Conservation (phyloP, 768 basidiomycete genomes). For the Lepiota venenata region DNA sequence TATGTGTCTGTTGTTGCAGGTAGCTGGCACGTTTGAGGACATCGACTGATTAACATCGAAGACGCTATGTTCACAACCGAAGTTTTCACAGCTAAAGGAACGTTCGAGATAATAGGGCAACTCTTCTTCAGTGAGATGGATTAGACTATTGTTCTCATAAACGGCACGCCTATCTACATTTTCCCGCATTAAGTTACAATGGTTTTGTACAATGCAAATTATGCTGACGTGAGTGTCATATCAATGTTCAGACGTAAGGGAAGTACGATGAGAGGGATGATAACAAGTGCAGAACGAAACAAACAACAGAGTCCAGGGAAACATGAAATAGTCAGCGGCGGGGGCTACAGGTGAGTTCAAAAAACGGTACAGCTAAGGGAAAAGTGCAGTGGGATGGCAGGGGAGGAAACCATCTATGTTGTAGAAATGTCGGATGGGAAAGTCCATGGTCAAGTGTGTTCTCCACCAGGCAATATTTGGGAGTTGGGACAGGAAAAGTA, state of each 20-base stretch:
- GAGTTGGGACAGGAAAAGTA: neutral
- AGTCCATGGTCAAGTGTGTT: neutral
- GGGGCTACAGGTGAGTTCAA: neutral
- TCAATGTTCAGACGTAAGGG: neutral
- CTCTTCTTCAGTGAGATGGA: no score
- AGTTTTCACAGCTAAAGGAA: no score
- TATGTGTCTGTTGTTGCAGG: neutral
- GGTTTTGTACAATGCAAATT: neutral
- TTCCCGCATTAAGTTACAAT: neutral
- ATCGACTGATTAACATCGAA: neutral
- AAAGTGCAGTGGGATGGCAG: neutral
- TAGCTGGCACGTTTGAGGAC: neutral
- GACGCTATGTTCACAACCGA: no score
- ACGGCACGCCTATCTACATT: neutral
- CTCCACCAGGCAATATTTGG: neutral
- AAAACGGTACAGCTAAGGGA: neutral
- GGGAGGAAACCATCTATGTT: neutral
- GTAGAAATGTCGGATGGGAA: neutral
- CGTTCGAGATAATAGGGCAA: no score
- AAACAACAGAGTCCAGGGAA: neutral
- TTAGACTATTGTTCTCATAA: no score
- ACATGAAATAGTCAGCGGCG: neutral
- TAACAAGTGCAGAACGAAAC: no score
- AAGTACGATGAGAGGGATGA: neutral
- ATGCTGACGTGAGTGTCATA: neutral